Conservation (phyloP, 176 grass and related monocot genomes). For the Bothriochloa decipiens region DNA sequence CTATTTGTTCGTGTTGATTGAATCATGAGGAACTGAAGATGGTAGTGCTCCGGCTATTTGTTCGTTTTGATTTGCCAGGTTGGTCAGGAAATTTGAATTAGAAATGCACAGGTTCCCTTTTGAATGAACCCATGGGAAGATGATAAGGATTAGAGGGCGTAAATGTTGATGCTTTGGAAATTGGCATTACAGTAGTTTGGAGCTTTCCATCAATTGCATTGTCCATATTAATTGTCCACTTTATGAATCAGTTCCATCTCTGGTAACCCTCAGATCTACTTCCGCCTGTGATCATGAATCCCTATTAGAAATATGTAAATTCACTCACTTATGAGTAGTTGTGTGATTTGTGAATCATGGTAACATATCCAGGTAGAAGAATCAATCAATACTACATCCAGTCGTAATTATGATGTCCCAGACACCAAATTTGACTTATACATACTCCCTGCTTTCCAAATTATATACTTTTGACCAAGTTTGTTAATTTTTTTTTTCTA, state of each 20-base stretch:
- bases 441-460: not conserved
- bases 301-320: not conserved
- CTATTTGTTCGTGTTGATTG: not conserved
- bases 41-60: not conserved
- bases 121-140: not conserved
- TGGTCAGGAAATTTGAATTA: not conserved
- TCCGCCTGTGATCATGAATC: not conserved
- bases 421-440: not conserved
- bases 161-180: slow-evolving; percentile 14
- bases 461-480: not conserved
- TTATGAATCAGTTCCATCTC: not conserved
- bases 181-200: not conserved
- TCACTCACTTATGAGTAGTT: not conserved
- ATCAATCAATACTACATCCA: not conserved
- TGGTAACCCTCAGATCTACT: not conserved
- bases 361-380: not conserved
- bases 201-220: not conserved
- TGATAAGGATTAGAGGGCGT: not conserved
- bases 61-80: too few species aligned
- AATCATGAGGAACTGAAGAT: not conserved
- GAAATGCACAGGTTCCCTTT: not conserved
- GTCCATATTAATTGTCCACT: not conserved
- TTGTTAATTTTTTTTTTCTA: not conserved
- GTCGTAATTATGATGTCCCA: not conserved
- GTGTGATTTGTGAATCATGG: not conserved